phyloP scores from a whole-genome alignment of 169 alveolate species.

The Neospora caninum region DNA sequence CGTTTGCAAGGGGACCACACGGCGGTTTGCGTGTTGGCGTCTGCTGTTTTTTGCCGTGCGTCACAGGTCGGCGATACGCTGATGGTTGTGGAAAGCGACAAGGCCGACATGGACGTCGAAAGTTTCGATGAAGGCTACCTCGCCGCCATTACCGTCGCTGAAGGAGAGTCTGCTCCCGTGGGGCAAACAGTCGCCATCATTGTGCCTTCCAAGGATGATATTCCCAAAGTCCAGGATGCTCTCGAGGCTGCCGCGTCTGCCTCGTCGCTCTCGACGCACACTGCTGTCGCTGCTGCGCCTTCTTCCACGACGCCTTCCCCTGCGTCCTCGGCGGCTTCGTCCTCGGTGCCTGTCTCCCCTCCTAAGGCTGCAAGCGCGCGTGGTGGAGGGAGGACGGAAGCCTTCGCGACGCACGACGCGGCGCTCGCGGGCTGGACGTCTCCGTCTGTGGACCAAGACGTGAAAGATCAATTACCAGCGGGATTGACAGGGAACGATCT shows the following conservation, averaged over 20 bases:
- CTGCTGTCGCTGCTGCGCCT: neutral
- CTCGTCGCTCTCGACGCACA: neutral
- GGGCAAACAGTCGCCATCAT: slow-evolving; percentile 52
- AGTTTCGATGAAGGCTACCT: slow-evolving; percentile 74
- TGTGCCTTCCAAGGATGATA: slow-evolving; percentile 34
- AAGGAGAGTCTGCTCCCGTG: slow-evolving; percentile 41
- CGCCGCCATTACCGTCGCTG: slow-evolving; percentile 10
- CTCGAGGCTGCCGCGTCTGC: neutral
- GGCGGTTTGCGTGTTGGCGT: neutral
- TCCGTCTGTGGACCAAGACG: slow-evolving; percentile 53
- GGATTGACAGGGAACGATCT: neutral
- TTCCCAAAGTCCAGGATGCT: slow-evolving; percentile 6
- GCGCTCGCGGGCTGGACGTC: slow-evolving; percentile 1
- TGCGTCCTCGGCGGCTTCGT: neutral
- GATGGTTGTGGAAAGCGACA: slow-evolving; percentile 71
- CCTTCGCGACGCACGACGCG: neutral
- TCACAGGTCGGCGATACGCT: slow-evolving; percentile 52
- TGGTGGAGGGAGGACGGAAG: neutral
- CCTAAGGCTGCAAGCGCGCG: neutral
- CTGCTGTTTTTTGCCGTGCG: neutral
- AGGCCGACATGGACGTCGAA: slow-evolving; percentile 79
- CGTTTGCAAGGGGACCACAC: neutral
- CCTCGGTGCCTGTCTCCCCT: no score
- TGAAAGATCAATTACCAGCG: slow-evolving; percentile 38
- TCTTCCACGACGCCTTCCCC: neutral